Conservation (phyloP, 129 eudicot species). For the Centella asiatica region DNA sequence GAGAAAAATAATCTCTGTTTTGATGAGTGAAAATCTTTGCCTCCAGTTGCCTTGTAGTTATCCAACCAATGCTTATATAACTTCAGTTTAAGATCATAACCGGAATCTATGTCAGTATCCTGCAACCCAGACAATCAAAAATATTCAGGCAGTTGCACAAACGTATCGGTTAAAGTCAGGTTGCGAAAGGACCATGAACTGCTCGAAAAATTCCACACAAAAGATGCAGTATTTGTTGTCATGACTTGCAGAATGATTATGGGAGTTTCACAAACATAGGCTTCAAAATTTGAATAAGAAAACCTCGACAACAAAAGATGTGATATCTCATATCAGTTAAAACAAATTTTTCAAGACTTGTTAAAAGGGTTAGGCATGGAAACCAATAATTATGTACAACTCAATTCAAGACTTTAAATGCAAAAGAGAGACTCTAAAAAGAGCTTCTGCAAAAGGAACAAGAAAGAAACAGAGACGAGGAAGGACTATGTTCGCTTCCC, state of each 20-base stretch:
- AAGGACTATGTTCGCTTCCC: no score
- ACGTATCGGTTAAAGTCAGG: background rate
- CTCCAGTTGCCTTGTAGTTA: constrained; percentile 46
- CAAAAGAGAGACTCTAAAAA: no score
- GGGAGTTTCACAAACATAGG: background rate
- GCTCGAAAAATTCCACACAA: background rate
- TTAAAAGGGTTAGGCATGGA: no score
- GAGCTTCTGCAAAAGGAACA: no score
- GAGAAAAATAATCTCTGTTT: constrained; percentile 64
- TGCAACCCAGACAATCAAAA: constrained; percentile 15
- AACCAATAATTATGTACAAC: no score
- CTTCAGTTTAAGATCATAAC: constrained; percentile 46
- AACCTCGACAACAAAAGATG: no score
- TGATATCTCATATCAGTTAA: no score
- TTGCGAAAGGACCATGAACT: background rate
- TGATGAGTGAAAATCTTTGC: constrained; percentile 62
- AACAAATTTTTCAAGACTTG: no score
- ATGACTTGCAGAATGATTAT: background rate
- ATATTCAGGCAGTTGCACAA: background rate
- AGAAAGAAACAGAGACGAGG: no score
- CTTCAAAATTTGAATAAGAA: background rate
- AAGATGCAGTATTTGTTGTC: no score
- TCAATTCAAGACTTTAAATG: no score
- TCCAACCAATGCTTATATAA: constrained; percentile 71
- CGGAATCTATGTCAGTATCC: constrained; percentile 31